Percentiles rank a stretch among this genome's conserved stretches.
These are phyloP conservation scores for Parsonsia alboflavescens DNA, from an alignment of 257 asterid genomes.

Conservation along the genomic window DNA sequence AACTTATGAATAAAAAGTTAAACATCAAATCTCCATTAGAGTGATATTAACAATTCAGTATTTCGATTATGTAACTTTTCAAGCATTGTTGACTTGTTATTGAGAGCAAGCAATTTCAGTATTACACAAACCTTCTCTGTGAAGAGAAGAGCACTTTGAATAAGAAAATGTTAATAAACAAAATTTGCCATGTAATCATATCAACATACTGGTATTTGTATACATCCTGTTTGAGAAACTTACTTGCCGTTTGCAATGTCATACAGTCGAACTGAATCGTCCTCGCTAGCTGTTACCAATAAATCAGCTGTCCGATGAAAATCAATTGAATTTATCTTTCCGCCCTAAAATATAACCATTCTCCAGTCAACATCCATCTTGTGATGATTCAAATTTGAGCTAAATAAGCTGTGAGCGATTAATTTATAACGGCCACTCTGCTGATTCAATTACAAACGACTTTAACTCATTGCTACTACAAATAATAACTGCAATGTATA, in stretches of 20 bases:
- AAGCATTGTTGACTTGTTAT: not conserved
- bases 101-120: not conserved
- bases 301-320: conserved; percentile 86
- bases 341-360: conserved; percentile 49
- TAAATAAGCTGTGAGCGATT: not conserved
- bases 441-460: too few species aligned
- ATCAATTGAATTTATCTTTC: conserved; percentile 73
- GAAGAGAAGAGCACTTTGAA: not conserved
- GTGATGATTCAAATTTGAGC: not conserved
- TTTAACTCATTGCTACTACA: not conserved
- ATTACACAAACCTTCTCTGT: not conserved
- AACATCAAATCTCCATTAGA: not conserved
- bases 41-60: not conserved
- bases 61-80: not conserved
- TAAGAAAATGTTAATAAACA: not conserved
- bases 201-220: not conserved
- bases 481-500: not conserved
- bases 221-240: conserved; percentile 22
- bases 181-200: not conserved
- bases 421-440: not conserved
- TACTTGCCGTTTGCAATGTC: conserved; percentile 76
- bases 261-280: conserved; percentile 80
- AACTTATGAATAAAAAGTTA: not conserved
- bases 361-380: not conserved
- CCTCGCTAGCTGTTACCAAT: conserved; percentile 80